These are phyloP conservation scores for Trichosporon ovoides DNA, from an alignment of 1,284 basidiomycete genomes.

Conservation along the genomic window DNA sequence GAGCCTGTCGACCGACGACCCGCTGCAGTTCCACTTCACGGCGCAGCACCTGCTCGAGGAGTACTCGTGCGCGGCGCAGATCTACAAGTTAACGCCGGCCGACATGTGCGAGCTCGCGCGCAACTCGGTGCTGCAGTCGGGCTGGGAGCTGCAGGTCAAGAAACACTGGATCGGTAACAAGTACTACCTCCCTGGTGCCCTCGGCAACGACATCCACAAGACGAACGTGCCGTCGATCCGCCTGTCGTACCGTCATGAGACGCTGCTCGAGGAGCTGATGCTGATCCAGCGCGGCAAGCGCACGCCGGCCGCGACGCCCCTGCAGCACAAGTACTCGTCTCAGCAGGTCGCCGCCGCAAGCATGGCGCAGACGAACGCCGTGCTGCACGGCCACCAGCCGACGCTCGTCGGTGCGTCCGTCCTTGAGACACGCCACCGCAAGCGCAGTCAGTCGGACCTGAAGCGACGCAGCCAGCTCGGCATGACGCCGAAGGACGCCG, in stretches of 20 bases:
- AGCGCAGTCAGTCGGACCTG: conserved; percentile 21
- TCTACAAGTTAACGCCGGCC: conserved; percentile 75
- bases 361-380: conserved; percentile 18
- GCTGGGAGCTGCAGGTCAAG: conserved; percentile 98
- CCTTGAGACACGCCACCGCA: conserved; percentile 31
- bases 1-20: conserved; percentile 72
- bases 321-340: conserved; percentile 16
- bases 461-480: conserved; percentile 10
- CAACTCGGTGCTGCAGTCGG: conserved; percentile 92
- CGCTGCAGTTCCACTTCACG: conserved; percentile 85
- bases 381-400: conserved; percentile 9
- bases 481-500: background rate
- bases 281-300: conserved; percentile 40
- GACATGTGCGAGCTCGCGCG: conserved; percentile 81
- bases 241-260: conserved; percentile 81
- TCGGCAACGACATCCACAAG: conserved; percentile 90
- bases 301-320: conserved; percentile 34
- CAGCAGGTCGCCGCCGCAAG: conserved; percentile 15
- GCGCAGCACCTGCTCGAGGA: conserved; percentile 94
- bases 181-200: conserved; percentile 83
- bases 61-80: conserved; percentile 96
- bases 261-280: conserved; percentile 73
- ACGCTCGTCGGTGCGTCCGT: conserved; percentile 25
- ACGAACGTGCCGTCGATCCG: conserved; percentile 94
- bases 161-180: conserved; percentile 89